Evolutionary conservation across 345 rosid species (phyloP).

Genomic region (Eucalyptus polybractea): DNA sequence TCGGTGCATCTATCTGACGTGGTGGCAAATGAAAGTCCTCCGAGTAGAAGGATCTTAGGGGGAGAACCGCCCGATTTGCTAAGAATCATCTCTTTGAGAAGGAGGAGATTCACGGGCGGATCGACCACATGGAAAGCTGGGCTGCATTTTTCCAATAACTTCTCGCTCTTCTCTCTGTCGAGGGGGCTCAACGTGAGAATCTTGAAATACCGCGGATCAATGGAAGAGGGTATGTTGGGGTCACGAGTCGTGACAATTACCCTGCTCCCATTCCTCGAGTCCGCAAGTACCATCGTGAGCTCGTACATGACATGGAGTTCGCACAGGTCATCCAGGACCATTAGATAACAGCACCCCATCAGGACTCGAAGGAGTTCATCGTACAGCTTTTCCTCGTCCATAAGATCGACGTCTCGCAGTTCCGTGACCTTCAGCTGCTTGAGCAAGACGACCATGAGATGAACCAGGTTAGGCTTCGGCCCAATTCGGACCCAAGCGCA

Average conservation of each 20-base stretch:
- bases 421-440: background rate
- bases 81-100: too few species aligned
- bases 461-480: background rate
- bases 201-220: fast-evolving
- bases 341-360: background rate
- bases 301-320: fast-evolving
- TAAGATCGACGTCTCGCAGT: background rate
- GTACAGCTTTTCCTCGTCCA: background rate
- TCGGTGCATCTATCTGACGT: fast-evolving
- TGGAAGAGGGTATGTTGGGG: fast-evolving
- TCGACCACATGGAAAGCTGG: fast-evolving
- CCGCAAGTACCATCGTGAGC: too few species aligned
- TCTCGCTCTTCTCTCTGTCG: fast-evolving
- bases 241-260: background rate
- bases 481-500: background rate
- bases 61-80: too few species aligned
- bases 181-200: fast-evolving
- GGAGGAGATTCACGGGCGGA: fast-evolving
- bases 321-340: background rate
- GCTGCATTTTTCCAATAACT: too few species aligned
- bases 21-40: too few species aligned
- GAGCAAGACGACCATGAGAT: background rate
- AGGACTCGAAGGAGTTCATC: background rate
- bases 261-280: too few species aligned
- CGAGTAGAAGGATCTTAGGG: too few species aligned